Base-by-base conservation (phyloP, 176 grass and related monocot genomes). In the Ampelocalamus luodianensis region DNA sequence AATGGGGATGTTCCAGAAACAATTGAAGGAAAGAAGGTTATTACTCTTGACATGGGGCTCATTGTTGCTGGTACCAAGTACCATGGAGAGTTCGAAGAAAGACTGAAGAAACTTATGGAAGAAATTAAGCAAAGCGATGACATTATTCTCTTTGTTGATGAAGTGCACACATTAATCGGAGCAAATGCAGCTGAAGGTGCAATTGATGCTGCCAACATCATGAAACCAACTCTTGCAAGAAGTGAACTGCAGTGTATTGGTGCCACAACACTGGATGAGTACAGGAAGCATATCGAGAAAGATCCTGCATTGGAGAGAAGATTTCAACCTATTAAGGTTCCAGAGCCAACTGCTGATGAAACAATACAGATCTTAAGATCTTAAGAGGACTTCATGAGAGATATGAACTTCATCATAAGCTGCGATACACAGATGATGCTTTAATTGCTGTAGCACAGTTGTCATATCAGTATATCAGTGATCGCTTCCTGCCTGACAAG, bases 1-100 rank as follows among this genome's bases (percentile, higher is more conserved):
- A 94, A 87, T 87, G 96, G 96, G 16, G 96, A 98, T 24, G 93
- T 98, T 84, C 96, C 96, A 38, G 96, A 98, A 90, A 98, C 96
- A 24, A 98, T 98, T 78, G 96, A 98, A 92, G 96, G 96, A 84
- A 98, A 98, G 84, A 96, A 98, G 96, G 96, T 98, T 72, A 98
- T 98, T 87, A 98, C 96, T 59, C 93, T 98, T 80, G 96, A 98
- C 84, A 98, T 98, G 96, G 96, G 96, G 22, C 93, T 98, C 48
- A 93, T 99, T 86, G 96, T 99, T 86, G 96, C 96, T 82, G 96
- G 96, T 65, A 99, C 96, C 61, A 99, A 99, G 79, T 99, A 99
- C 77, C 93, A 93, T 82, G 96, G 96, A 90, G 96, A 99, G 84
- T 99, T 99, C 66, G 96, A 99, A 90, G 96, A 99, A 85, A 93